A percentile compares a stretch with the other conserved stretches of the same genome.
phyloP scores from a whole-genome alignment of 306 rosid species.

The Mimosa bimucronata region DNA sequence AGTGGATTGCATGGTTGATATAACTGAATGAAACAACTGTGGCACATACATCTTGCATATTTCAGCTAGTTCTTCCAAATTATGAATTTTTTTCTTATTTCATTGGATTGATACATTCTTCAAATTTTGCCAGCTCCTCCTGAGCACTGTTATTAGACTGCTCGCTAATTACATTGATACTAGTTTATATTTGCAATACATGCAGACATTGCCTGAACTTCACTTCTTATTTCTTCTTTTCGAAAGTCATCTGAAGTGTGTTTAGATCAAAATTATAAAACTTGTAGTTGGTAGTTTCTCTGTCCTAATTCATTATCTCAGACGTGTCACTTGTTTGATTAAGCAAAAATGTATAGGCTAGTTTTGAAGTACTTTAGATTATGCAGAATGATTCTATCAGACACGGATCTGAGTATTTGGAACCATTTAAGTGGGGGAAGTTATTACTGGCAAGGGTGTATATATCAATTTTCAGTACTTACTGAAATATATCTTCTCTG shows the following conservation, averaged over 20 bases:
- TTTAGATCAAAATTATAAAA: background rate
- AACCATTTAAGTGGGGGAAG: background rate
- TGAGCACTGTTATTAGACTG: background rate
- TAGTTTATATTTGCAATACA: background rate
- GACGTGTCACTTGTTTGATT: constrained; percentile 5
- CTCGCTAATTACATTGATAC: too few relatives aligned
- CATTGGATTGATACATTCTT: constrained; percentile 18
- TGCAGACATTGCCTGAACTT: background rate
- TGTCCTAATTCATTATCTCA: constrained; percentile 9
- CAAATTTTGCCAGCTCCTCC: background rate
- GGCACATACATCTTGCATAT: background rate
- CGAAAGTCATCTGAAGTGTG: background rate
- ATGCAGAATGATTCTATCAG: constrained; percentile 5
- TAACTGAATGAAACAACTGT: background rate
- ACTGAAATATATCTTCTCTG: background rate
- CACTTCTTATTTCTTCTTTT: background rate
- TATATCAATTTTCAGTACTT: background rate
- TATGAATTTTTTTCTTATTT: background rate
- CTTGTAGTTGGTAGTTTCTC: background rate
- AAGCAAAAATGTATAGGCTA: constrained; percentile 3
- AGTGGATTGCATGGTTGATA: constrained; percentile 7
- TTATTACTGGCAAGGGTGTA: background rate
- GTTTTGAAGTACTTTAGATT: constrained; percentile 19
- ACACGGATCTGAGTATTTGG: constrained; percentile 16
- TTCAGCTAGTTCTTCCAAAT: background rate